phyloP scores from a whole-genome alignment of 352 stramenopile genomes.

The Elongisporangium prolatum region DNA sequence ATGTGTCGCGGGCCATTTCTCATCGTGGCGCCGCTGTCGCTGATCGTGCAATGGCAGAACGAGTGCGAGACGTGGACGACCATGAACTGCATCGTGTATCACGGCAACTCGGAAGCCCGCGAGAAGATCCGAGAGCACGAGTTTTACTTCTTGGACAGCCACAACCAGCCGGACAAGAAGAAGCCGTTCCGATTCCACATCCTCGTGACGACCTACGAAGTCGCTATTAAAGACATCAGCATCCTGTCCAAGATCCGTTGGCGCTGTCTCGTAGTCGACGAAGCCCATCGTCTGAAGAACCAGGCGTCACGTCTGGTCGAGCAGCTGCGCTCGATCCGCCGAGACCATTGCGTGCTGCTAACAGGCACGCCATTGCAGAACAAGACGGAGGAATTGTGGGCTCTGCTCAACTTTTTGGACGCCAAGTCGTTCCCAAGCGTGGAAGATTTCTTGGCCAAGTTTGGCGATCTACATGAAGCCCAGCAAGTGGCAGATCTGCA shows the following conservation, averaged over 20 bases:
- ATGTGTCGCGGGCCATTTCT: constrained; percentile 94
- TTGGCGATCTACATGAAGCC: constrained; percentile 83
- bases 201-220: constrained; percentile 89
- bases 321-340: constrained; percentile 75
- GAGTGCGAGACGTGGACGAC: constrained; percentile 98
- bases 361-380: constrained; percentile 92
- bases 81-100: constrained; percentile 99
- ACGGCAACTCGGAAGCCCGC: constrained; percentile 92
- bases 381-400: constrained; percentile 99
- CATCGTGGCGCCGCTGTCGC: constrained; percentile 97
- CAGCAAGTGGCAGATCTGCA: constrained; percentile 87
- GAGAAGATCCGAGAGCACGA: constrained; percentile 95
- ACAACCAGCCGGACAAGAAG: constrained; percentile 72
- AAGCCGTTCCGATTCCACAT: constrained; percentile 89
- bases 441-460: constrained; percentile 92
- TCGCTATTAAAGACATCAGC: constrained; percentile 87
- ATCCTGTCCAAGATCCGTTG: constrained; percentile 95
- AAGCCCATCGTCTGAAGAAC: constrained; percentile 88
- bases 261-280: constrained; percentile 86
- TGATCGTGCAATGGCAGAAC: constrained; percentile 99
- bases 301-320: constrained; percentile 81
- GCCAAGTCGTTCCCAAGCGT: constrained; percentile 90
- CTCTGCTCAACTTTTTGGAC: constrained; percentile 98
- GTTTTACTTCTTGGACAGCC: constrained; percentile 86
- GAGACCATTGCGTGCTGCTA: constrained; percentile 82